Conservation (phyloP, 257 asterid genomes). For the Solanum pinnatisectum region DNA sequence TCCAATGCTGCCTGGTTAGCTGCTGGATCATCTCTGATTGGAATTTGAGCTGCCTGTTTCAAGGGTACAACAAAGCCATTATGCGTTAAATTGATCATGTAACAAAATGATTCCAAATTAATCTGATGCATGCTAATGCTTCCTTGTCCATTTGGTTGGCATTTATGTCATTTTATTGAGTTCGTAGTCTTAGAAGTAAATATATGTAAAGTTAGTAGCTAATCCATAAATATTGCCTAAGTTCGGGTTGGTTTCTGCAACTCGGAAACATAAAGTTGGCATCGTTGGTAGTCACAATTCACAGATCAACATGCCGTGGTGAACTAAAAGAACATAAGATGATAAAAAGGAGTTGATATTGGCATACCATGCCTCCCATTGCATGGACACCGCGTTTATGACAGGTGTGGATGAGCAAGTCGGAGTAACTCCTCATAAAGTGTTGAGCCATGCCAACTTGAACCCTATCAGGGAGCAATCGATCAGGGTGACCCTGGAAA, state of each 20-base stretch:
- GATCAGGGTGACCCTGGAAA: constrained; percentile 78
- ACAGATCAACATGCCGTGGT: neutral
- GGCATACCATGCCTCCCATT: constrained; percentile 91
- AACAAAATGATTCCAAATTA: neutral
- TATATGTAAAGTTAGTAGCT: neutral
- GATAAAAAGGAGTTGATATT: neutral
- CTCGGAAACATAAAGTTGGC: neutral
- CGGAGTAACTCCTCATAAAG: constrained; percentile 87
- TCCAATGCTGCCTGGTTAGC: constrained; percentile 89
- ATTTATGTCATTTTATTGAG: neutral
- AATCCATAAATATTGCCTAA: neutral
- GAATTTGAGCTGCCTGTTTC: constrained; percentile 92
- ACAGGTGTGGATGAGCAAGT: constrained; percentile 70
- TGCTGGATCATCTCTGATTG: constrained; percentile 60
- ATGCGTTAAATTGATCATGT: neutral
- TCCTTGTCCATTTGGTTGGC: neutral
- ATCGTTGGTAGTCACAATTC: neutral
- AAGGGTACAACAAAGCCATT: neutral
- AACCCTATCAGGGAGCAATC: constrained; percentile 80
- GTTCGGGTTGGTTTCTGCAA: neutral
- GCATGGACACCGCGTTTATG: constrained; percentile 91
- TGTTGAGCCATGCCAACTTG: constrained; percentile 89
- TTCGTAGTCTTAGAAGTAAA: neutral
- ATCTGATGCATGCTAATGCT: neutral
- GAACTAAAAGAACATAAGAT: neutral